Conservation (phyloP, 345 rosid genomes). For the Aethionema arabicum region DNA sequence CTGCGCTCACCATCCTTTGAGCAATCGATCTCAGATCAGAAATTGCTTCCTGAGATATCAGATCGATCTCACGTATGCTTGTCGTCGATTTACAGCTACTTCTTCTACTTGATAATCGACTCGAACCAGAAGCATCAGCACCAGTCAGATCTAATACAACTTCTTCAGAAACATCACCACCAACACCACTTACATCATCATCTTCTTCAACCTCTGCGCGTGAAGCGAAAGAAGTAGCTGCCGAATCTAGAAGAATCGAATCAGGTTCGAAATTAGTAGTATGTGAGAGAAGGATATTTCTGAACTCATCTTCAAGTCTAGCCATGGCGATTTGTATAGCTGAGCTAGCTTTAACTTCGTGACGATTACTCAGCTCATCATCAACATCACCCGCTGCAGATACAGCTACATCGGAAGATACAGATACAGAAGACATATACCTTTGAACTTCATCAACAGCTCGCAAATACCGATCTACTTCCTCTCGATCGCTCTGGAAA, state of each 20-base stretch:
- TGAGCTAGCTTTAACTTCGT: constrained; percentile 49
- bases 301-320: constrained; percentile 90
- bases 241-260: constrained; percentile 39
- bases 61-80: constrained; percentile 41
- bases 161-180: neutral
- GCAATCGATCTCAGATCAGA: constrained; percentile 35
- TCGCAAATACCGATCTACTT: constrained; percentile 73
- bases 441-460: constrained; percentile 86
- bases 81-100: constrained; percentile 31
- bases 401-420: constrained; percentile 34
- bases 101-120: constrained; percentile 34
- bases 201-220: constrained; percentile 39
- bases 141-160: constrained; percentile 12
- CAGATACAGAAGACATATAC: constrained; percentile 38
- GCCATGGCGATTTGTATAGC: constrained; percentile 98
- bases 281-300: constrained; percentile 66
- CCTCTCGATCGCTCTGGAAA: constrained; percentile 69
- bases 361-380: constrained; percentile 28
- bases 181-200: neutral
- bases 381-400: neutral
- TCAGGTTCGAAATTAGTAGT: constrained; percentile 59
- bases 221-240: constrained; percentile 39
- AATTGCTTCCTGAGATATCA: constrained; percentile 33
- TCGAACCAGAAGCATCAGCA: constrained; percentile 27
- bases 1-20: constrained; percentile 36